phyloP scores from a whole-genome alignment of 192 early-diverging fungal genomes.

The Backusella parvicylindrica region DNA sequence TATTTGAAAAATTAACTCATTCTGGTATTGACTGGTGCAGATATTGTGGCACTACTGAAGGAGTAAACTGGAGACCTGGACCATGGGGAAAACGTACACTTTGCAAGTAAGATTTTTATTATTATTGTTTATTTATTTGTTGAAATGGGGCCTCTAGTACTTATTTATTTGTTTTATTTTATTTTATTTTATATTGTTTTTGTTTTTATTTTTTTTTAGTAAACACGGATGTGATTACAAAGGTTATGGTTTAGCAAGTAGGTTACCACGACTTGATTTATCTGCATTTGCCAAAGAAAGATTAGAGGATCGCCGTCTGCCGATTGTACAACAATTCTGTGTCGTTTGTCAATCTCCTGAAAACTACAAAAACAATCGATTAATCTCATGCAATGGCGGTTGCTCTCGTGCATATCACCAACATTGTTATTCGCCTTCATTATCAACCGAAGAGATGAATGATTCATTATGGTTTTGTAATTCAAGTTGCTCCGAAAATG shows the following conservation, averaged over 20 bases:
- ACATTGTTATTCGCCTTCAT: neutral
- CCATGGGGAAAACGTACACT: slow-evolving; percentile 92
- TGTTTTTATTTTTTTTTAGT: slow-evolving; percentile 5
- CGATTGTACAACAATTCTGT: slow-evolving; percentile 24
- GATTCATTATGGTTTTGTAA: slow-evolving; percentile 13
- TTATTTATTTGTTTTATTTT: neutral
- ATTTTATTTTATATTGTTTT: neutral
- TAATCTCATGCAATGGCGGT: slow-evolving; percentile 11
- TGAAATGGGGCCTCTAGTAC: neutral
- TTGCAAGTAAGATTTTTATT: slow-evolving; percentile 65
- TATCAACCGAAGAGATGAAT: neutral
- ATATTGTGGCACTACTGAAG: slow-evolving; percentile 86
- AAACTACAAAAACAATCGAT: neutral
- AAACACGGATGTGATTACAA: slow-evolving; percentile 33
- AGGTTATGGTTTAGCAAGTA: slow-evolving; percentile 22
- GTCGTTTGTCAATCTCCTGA: slow-evolving; percentile 10
- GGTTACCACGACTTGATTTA: slow-evolving; percentile 20
- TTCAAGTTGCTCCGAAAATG: slow-evolving; percentile 7
- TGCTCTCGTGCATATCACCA: slow-evolving; percentile 25
- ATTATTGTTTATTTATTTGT: neutral
- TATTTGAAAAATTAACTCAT: slow-evolving; percentile 16
- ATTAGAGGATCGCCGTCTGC: slow-evolving; percentile 11
- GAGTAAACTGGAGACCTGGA: slow-evolving; percentile 85
- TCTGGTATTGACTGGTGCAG: slow-evolving; percentile 75
- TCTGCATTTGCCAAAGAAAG: slow-evolving; percentile 17